Evolutionary conservation across 1,284 basidiomycete species (phyloP).

Genomic region (Takashimella tepidaria): DNA sequence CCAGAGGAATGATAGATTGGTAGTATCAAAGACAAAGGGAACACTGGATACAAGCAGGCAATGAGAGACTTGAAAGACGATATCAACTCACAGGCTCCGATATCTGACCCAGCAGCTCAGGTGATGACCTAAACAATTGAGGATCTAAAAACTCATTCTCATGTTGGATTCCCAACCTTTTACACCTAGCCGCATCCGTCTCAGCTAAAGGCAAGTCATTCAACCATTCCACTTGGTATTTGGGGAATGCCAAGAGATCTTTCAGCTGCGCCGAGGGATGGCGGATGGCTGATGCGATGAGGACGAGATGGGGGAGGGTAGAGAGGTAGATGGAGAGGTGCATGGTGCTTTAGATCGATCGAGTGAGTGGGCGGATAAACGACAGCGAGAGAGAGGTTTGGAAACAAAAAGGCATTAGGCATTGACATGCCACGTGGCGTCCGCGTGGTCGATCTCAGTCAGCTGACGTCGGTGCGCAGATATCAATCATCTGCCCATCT

Average conservation of each 20-base stretch:
- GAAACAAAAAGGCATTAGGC: neutral
- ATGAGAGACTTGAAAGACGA: too few species aligned
- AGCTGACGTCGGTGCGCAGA: neutral
- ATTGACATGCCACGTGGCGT: neutral
- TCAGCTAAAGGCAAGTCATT: conserved; percentile 70
- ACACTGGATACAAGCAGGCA: neutral
- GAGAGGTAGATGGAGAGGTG: conserved; percentile 31
- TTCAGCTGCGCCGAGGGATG: conserved; percentile 44
- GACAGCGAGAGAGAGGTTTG: neutral
- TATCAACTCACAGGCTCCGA: neutral
- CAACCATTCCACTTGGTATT: conserved; percentile 74
- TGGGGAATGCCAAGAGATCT: conserved; percentile 76
- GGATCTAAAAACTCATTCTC: conserved; percentile 70
- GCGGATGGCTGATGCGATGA: conserved; percentile 10
- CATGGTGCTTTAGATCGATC: neutral
- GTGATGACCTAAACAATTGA: conserved; percentile 42
- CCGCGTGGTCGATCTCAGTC: neutral
- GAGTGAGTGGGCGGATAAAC: neutral
- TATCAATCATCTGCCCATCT: conserved; percentile 27
- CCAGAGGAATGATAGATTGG: neutral
- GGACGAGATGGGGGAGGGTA: conserved; percentile 21
- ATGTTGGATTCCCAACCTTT: conserved; percentile 60
- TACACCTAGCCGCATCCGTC: conserved; percentile 67
- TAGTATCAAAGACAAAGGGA: neutral
- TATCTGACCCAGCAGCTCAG: conserved; percentile 47